These are phyloP conservation scores for Multifurca ochricompacta DNA, from an alignment of 768 basidiomycete species.

Conservation along the genomic window DNA sequence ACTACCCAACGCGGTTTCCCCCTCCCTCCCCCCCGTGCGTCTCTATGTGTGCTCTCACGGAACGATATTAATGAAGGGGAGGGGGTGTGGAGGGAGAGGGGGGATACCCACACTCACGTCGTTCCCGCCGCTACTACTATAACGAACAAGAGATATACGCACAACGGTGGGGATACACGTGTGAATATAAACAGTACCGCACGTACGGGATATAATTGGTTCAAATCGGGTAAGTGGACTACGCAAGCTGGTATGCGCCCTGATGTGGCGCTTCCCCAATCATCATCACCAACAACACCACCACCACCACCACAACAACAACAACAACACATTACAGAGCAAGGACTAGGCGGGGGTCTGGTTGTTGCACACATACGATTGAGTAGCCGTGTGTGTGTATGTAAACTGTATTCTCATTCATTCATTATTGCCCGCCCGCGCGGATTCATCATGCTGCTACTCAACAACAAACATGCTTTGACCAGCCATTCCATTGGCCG, in stretches of 20 bases:
- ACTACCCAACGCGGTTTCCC: background rate
- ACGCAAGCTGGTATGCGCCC: background rate
- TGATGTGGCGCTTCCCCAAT: slow-evolving; percentile 11
- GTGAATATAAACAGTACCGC: background rate
- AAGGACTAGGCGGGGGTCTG: background rate
- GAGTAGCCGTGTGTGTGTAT: background rate
- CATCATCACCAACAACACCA: too few species aligned
- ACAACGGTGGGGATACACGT: background rate
- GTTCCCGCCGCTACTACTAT: too few species aligned
- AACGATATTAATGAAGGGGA: background rate
- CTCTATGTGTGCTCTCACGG: background rate
- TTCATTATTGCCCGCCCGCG: slow-evolving; percentile 1
- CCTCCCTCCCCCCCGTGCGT: too few species aligned
- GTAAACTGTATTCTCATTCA: too few species aligned
- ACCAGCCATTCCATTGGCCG: too few species aligned
- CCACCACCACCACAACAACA: too few species aligned
- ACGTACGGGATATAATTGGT: background rate
- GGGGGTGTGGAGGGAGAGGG: background rate
- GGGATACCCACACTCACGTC: too few species aligned
- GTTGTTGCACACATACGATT: background rate
- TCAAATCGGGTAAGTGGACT: slow-evolving; percentile 12
- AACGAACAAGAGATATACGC: too few species aligned
- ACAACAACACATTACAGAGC: background rate
- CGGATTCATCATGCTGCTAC: background rate
- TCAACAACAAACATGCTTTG: background rate